phyloP scores from a whole-genome alignment of 208 protist species.

The Wallacemonas sp. region DNA sequence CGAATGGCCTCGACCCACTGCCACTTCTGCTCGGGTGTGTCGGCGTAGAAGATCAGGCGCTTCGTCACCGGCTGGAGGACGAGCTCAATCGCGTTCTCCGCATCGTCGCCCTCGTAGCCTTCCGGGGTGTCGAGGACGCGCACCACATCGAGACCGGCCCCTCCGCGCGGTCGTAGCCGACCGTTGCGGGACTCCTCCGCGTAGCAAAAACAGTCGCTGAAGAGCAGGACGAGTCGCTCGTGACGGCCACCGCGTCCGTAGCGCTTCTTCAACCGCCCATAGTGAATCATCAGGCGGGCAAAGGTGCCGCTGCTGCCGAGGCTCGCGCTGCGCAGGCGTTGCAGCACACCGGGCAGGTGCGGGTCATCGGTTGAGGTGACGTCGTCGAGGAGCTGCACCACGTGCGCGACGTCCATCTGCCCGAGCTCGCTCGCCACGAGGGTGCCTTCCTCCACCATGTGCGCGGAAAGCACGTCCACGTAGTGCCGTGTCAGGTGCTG shows the following conservation, averaged over 20 bases:
- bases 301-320: slow-evolving; percentile 17
- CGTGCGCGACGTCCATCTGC: slow-evolving; percentile 51
- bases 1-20: slow-evolving; percentile 80
- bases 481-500: slow-evolving; percentile 51
- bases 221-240: slow-evolving; percentile 80
- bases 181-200: slow-evolving; percentile 75
- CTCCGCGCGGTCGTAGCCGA: slow-evolving; percentile 64
- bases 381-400: slow-evolving; percentile 64
- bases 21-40: slow-evolving; percentile 64
- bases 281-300: slow-evolving; percentile 61
- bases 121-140: slow-evolving; percentile 45
- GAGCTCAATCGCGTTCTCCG: slow-evolving; percentile 60
- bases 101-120: slow-evolving; percentile 27
- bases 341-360: slow-evolving; percentile 1
- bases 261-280: slow-evolving; percentile 67
- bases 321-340: slow-evolving; percentile 16
- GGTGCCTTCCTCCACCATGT: slow-evolving; percentile 52
- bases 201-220: slow-evolving; percentile 83
- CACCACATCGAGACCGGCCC: slow-evolving; percentile 52
- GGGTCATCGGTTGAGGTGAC: slow-evolving; percentile 20
- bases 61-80: slow-evolving; percentile 32
- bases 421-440: slow-evolving; percentile 66
- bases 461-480: slow-evolving; percentile 40
- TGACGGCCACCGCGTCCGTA: slow-evolving; percentile 60
- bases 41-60: slow-evolving; percentile 67